These are phyloP conservation scores for Metschnikowia cubensis DNA, from an alignment of 805 yeast genomes.

Conservation along the genomic window DNA sequence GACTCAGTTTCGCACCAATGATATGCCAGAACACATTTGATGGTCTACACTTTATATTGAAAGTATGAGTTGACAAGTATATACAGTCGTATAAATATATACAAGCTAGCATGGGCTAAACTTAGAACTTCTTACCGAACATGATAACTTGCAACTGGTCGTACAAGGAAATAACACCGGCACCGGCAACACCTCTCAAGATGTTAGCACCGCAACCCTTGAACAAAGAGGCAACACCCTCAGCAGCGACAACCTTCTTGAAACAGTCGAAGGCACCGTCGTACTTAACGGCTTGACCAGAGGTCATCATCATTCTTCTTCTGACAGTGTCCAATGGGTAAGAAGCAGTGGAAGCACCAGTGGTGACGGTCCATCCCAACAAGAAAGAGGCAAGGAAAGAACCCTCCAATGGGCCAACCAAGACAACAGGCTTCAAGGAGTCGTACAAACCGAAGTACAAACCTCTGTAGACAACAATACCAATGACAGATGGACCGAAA, in stretches of 20 bases:
- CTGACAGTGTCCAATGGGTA: conserved; percentile 99
- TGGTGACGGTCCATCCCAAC: conserved; percentile 97
- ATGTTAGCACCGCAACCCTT: conserved; percentile 99
- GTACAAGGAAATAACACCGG: conserved; percentile 97
- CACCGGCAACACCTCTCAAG: conserved; percentile 99
- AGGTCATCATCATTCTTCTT: conserved; percentile 99
- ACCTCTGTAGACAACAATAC: conserved; percentile 99
- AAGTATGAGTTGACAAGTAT: conserved; percentile 3
- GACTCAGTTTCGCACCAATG: neutral
- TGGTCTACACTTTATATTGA: neutral
- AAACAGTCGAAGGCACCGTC: conserved; percentile 92
- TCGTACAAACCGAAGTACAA: conserved; percentile 97
- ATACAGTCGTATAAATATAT: conserved; percentile 18
- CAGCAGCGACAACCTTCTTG: conserved; percentile 89
- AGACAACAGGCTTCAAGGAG: conserved; percentile 90
- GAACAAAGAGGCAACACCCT: conserved; percentile 90
- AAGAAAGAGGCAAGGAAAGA: conserved; percentile 92
- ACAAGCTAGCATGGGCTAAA: conserved; percentile 16
- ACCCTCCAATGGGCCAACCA: conserved; percentile 93
- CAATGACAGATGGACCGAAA: conserved; percentile 96
- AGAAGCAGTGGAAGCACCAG: conserved; percentile 98
- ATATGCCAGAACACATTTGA: neutral
- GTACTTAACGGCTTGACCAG: conserved; percentile 97
- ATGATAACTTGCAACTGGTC: conserved; percentile 93
- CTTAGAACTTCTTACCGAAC: conserved; percentile 87